Evolutionary conservation across 805 yeast species (phyloP), one percentile per base, ranked within the genome.

Genomic region (Saccharomycopsis sp.): DNA sequence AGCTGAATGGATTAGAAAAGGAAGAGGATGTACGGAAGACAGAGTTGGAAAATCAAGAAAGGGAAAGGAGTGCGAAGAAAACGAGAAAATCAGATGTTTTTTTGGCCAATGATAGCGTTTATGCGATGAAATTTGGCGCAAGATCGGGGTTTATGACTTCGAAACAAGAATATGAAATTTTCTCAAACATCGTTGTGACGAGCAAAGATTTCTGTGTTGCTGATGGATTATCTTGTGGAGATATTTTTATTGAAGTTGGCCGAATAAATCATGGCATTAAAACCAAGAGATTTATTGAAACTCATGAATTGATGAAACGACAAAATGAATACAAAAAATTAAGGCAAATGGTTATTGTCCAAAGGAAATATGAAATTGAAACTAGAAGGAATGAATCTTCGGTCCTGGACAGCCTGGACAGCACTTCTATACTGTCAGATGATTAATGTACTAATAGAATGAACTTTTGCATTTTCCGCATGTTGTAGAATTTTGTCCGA

Each of bases 141-240:
- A 17, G 51, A 23, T 36, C 47, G 2, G 51, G 51, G 26, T 47
- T 29, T 43, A 17, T 43, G 14, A 32, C 40, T 11, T 41, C 35
- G 26, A 39, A 31, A 20, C 51, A 47, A 27, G 51, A 47, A 27
- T 14, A 13, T 13, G 51, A 43, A 8, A 14, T 41, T 19, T 20
- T 23, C 3, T n/a, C 6, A 26, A 20, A 19, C 28, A 14, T 7
- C 19, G 38, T 31, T 16, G 47, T 41, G 3, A 19, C n/a, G 5
- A 19, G n/a, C 17, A n/a, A n/a, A 9, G 14, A 8, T 7, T 14
- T 6, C 7, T 8, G 13, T 14, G 9, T 14, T 39, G 21, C 17
- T 11, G 24, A 17, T 39, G n/a, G 42, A 34, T 13, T 33, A 39
- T 16, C 42, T 34, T 5, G 19, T 23, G 22, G 17, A 11, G 40